Evolutionary conservation across 441 rosid species (phyloP).

Genomic region (Metrosideros polymorpha): DNA sequence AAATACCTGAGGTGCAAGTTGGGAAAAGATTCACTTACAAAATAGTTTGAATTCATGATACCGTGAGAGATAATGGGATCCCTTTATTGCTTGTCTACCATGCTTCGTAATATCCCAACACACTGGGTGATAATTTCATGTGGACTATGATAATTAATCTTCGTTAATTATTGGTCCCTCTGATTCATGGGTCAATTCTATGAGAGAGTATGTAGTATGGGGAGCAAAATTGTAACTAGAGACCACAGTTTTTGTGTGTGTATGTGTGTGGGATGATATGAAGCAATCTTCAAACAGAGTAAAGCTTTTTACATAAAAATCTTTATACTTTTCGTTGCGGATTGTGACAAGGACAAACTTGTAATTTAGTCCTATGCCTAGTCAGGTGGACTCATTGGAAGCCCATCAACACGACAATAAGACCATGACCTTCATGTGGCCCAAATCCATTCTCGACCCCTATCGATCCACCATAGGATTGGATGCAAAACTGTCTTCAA

Average conservation of each 20-base stretch:
- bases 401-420: constrained; percentile 54
- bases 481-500: background rate
- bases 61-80: background rate
- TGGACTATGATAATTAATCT: background rate
- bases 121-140: background rate
- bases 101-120: background rate
- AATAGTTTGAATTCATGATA: background rate
- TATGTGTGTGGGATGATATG: background rate
- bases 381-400: constrained; percentile 21
- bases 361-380: too few relatives aligned
- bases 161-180: background rate
- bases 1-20: background rate
- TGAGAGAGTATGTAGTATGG: background rate
- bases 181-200: background rate
- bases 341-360: background rate
- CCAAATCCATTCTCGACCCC: background rate
- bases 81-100: background rate
- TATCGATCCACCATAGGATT: background rate
- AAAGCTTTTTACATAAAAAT: background rate
- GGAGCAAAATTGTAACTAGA: too few relatives aligned
- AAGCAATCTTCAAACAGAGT: background rate
- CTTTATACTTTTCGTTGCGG: background rate
- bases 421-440: background rate
- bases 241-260: too few relatives aligned
- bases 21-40: background rate